Evolutionary conservation across 1,139 yeast species (phyloP).

Genomic region (Blastobotrys illinoisensis): DNA sequence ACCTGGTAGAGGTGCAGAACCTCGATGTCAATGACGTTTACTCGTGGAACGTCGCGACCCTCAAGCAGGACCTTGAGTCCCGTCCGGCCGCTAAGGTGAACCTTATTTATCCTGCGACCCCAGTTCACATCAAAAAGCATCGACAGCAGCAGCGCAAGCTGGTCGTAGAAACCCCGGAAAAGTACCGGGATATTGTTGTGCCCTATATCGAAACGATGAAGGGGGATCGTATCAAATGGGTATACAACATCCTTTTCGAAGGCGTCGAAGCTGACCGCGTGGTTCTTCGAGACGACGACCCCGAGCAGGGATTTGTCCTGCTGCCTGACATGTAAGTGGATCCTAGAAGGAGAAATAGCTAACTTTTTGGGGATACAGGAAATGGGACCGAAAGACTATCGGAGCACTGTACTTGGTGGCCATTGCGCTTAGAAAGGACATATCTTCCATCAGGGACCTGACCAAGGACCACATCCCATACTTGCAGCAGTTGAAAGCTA

Average conservation of each 20-base stretch:
- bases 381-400: conserved; percentile 79
- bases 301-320: conserved; percentile 40
- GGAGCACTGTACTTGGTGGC: conserved; percentile 73
- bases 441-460: conserved; percentile 75
- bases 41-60: conserved; percentile 63
- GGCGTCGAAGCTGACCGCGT: conserved; percentile 85
- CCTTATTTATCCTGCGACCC: conserved; percentile 85
- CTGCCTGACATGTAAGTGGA: conserved; percentile 37
- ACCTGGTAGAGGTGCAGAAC: conserved; percentile 33
- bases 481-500: conserved; percentile 43
- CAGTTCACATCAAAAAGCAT: conserved; percentile 74
- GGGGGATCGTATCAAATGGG: conserved; percentile 85
- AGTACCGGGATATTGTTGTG: conserved; percentile 53
- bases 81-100: conserved; percentile 67
- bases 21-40: conserved; percentile 76
- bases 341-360: conserved; percentile 24
- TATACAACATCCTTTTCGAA: conserved; percentile 69
- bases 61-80: conserved; percentile 43
- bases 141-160: conserved; percentile 52
- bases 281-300: conserved; percentile 55
- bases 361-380: conserved; percentile 59
- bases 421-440: conserved; percentile 64
- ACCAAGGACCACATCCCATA: conserved; percentile 52
- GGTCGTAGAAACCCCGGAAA: conserved; percentile 74
- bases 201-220: conserved; percentile 77